These are phyloP conservation scores for Plasmodium gallinaceum DNA, from an alignment of 169 alveolate species.

Conservation along the genomic window DNA sequence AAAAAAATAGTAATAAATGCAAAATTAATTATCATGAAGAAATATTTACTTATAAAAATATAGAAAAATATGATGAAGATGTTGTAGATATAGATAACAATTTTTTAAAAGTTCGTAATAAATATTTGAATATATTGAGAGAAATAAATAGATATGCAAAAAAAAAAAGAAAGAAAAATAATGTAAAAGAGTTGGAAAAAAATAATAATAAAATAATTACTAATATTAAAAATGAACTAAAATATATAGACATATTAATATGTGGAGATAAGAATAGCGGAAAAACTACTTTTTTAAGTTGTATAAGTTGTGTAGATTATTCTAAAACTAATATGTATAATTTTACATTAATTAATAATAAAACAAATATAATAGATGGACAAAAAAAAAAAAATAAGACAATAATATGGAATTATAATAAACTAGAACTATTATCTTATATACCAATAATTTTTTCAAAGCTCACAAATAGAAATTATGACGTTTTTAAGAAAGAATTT, in stretches of 20 bases:
- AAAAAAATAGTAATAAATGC: constrained; percentile 11
- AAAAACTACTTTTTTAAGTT: constrained; percentile 58
- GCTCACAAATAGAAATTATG: constrained; percentile 63
- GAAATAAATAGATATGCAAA: constrained; percentile 31
- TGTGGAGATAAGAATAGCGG: constrained; percentile 75
- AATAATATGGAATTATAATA: constrained; percentile 56
- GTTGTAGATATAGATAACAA: constrained; percentile 60
- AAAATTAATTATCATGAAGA: constrained; percentile 37
- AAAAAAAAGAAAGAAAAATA: neutral
- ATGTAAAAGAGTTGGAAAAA: neutral
- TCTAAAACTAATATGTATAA: neutral
- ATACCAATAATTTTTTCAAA: constrained; percentile 64
- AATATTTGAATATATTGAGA: constrained; percentile 6
- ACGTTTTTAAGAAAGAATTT: constrained; percentile 24
- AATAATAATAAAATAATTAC: neutral
- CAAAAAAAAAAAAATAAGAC: neutral
- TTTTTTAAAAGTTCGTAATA: constrained; percentile 19
- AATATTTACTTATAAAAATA: constrained; percentile 52
- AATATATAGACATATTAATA: constrained; percentile 60
- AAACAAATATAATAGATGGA: neutral
- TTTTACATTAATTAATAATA: neutral
- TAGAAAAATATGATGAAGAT: constrained; percentile 69
- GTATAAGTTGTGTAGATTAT: constrained; percentile 57
- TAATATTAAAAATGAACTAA: constrained; percentile 37
- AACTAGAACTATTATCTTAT: constrained; percentile 49